Conservation (phyloP, 257 asterid species). For the Penstemon davidsonii region DNA sequence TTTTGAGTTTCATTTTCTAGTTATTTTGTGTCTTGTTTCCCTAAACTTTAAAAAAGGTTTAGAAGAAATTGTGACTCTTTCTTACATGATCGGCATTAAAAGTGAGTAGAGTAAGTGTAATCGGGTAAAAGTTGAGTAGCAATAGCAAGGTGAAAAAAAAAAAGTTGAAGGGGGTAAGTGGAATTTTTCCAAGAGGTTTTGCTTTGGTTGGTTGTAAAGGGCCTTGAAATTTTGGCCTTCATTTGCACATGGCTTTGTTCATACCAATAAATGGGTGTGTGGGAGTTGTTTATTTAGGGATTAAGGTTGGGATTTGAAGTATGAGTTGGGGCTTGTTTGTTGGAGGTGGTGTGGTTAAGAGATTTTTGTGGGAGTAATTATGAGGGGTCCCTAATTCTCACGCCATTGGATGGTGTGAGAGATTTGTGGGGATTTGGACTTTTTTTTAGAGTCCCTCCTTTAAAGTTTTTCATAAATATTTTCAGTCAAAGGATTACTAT, state of each 20-base stretch:
- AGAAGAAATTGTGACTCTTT: too few relatives aligned
- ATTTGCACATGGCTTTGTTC: conserved; percentile 2
- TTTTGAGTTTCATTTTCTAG: too few relatives aligned
- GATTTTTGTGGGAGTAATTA: conserved; percentile 27
- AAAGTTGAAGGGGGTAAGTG: background rate
- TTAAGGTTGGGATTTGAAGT: conserved; percentile 21
- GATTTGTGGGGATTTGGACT: conserved; percentile 38
- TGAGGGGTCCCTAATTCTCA: conserved; percentile 28
- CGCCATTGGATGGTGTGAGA: conserved; percentile 30
- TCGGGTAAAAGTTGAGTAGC: too few relatives aligned
- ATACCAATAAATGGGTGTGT: conserved; percentile 16
- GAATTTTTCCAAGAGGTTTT: background rate
- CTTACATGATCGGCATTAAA: too few relatives aligned
- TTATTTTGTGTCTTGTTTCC: too few relatives aligned
- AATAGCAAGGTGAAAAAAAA: background rate
- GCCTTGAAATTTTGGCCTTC: conserved; percentile 38
- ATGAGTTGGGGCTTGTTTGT: conserved; percentile 30
- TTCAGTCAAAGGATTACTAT: too few relatives aligned
- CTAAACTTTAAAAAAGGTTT: too few relatives aligned
- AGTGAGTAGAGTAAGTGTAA: too few relatives aligned
- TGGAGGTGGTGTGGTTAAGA: conserved; percentile 38
- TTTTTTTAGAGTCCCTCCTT: conserved; percentile 12
- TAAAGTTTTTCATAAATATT: background rate
- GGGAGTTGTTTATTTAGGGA: background rate
- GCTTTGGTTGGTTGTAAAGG: conserved; percentile 38